Evolutionary conservation across 345 rosid genomes (phyloP).

Genomic region (Corchorus capsularis): DNA sequence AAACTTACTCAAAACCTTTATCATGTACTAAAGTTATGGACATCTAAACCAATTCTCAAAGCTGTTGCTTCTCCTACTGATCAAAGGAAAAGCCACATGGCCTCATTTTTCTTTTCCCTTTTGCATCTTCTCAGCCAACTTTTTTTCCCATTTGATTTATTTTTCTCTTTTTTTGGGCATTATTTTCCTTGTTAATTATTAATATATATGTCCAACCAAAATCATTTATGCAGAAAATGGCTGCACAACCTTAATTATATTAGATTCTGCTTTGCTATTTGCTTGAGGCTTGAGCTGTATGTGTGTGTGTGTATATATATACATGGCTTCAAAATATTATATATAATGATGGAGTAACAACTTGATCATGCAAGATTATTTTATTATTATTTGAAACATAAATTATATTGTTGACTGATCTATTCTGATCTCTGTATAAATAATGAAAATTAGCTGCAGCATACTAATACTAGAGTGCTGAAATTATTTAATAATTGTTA

Average conservation of each 20-base stretch:
- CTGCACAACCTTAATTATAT: background rate
- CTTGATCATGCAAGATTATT: too few relatives aligned
- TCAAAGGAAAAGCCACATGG: slow-evolving; percentile 22
- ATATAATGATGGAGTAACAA: background rate
- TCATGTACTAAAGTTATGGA: background rate
- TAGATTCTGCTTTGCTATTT: background rate
- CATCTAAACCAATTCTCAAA: background rate
- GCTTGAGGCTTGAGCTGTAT: background rate
- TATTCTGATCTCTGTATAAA: too few relatives aligned
- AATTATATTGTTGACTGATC: too few relatives aligned
- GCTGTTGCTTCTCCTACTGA: slow-evolving; percentile 9
- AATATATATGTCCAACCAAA: background rate
- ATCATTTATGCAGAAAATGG: background rate
- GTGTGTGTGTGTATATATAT: background rate
- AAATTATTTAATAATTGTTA: too few relatives aligned
- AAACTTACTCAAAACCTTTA: background rate
- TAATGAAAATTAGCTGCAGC: too few relatives aligned
- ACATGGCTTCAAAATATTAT: background rate
- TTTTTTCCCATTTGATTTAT: background rate
- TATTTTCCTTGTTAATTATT: background rate
- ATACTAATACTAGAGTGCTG: too few relatives aligned
- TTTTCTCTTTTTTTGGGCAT: background rate
- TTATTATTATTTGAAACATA: too few relatives aligned
- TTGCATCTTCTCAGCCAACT: background rate
- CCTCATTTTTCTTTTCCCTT: background rate